Percentiles rank a stretch among this genome's conserved stretches.
These are phyloP conservation scores for Calocera cornea DNA, from an alignment of 768 basidiomycete genomes.

Conservation along the genomic window DNA sequence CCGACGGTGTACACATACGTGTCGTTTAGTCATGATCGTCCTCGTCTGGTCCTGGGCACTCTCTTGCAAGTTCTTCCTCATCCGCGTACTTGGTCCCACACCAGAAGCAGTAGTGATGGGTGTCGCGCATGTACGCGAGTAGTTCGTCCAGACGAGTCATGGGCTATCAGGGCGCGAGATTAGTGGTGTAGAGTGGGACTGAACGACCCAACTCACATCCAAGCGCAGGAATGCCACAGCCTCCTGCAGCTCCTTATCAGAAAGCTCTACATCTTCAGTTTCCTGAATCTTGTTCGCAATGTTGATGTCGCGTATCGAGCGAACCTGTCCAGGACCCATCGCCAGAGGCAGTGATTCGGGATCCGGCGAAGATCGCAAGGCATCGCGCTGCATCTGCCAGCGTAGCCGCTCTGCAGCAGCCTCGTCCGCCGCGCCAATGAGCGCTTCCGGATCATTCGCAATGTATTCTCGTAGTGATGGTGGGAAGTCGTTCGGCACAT, in stretches of 20 bases:
- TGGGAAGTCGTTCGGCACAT: constrained; percentile 51
- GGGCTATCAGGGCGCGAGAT: constrained; percentile 36
- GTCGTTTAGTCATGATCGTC: constrained; percentile 57
- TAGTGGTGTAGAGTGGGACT: neutral
- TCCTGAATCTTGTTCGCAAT: constrained; percentile 8
- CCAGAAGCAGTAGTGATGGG: constrained; percentile 75
- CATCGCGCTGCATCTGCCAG: constrained; percentile 61
- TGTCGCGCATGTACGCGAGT: constrained; percentile 56
- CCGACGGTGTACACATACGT: neutral
- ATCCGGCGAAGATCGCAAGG: constrained; percentile 41
- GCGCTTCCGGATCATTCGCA: constrained; percentile 1
- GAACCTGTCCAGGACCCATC: neutral
- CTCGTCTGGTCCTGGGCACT: constrained; percentile 66
- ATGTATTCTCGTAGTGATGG: constrained; percentile 39
- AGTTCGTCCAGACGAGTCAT: constrained; percentile 54
- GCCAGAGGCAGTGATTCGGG: constrained; percentile 22
- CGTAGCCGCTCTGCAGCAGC: constrained; percentile 39
- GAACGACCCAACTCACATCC: neutral
- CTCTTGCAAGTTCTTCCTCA: constrained; percentile 41
- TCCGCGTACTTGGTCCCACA: constrained; percentile 65
- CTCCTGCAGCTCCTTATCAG: constrained; percentile 50
- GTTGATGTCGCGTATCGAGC: constrained; percentile 12
- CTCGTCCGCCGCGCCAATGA: constrained; percentile 13
- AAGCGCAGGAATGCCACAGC: constrained; percentile 41
- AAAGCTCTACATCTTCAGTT: constrained; percentile 27